phyloP scores from a whole-genome alignment of 2,329 filamentous ascomycete species.

The Chrysosphaeria jannelii region DNA sequence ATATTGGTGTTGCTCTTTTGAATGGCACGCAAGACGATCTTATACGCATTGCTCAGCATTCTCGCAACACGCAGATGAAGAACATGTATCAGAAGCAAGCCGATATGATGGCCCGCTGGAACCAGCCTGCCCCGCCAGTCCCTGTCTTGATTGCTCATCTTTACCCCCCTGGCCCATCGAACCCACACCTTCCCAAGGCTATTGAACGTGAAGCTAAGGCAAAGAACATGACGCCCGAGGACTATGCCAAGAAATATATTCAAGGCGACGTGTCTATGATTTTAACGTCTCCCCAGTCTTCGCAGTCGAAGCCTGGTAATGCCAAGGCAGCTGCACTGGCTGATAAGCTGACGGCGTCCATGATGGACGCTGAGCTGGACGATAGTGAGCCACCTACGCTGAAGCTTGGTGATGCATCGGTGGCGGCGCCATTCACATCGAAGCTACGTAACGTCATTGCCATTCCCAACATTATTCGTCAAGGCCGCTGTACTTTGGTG shows the following conservation, averaged over 20 bases:
- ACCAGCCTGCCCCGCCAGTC: conserved; percentile 73
- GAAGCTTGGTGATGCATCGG: conserved; percentile 89
- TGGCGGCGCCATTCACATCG: conserved; percentile 89
- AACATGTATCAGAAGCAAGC: conserved; percentile 94
- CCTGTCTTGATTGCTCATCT: conserved; percentile 80
- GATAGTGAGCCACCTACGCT: conserved; percentile 66
- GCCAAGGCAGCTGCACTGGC: conserved; percentile 50
- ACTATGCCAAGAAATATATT: conserved; percentile 16
- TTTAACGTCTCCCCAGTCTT: conserved; percentile 16
- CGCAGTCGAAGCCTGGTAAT: conserved; percentile 25
- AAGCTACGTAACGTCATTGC: conserved; percentile 93
- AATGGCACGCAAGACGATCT: conserved; percentile 86
- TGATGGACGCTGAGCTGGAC: conserved; percentile 62
- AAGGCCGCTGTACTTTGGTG: conserved; percentile 88
- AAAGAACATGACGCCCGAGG: conserved; percentile 37
- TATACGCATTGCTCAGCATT: conserved; percentile 72
- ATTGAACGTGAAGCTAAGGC: conserved; percentile 58
- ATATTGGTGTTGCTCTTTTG: conserved; percentile 82
- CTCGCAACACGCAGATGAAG: conserved; percentile 90
- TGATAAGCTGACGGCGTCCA: conserved; percentile 56
- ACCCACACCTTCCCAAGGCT: conserved; percentile 85
- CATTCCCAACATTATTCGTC: conserved; percentile 91
- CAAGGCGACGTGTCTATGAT: no score
- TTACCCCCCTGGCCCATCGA: conserved; percentile 67
- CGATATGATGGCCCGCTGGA: conserved; percentile 76